Evolutionary conservation across 768 basidiomycete species (phyloP).

Genomic region (Agaricus sinodeliciosus): DNA sequence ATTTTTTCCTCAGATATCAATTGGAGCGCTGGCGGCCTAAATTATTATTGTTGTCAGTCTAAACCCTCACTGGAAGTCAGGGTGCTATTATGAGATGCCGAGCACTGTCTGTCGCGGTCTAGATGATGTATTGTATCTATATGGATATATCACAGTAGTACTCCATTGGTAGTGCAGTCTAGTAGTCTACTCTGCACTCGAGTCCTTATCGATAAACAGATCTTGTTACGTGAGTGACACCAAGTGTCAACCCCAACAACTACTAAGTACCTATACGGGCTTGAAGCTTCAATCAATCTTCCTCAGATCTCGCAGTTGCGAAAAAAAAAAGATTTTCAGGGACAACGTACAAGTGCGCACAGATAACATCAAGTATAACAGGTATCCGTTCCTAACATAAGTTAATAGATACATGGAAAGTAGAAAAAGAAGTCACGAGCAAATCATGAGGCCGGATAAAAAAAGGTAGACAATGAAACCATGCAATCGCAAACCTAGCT

Average conservation of each 20-base stretch:
- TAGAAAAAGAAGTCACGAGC: slow-evolving; percentile 14
- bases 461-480: slow-evolving; percentile 18
- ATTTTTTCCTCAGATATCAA: neutral
- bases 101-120: slow-evolving; percentile 1
- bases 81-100: neutral
- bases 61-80: neutral
- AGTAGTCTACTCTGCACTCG: neutral
- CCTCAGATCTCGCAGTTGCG: neutral
- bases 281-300: slow-evolving; percentile 1
- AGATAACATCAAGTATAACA: neutral
- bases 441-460: slow-evolving; percentile 19
- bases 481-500: slow-evolving; percentile 26
- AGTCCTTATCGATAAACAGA: neutral
- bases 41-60: slow-evolving; percentile 4
- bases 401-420: slow-evolving; percentile 4
- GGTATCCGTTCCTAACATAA: neutral
- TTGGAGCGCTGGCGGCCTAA: slow-evolving; percentile 3
- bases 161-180: neutral
- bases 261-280: neutral
- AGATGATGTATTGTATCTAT: neutral
- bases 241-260: neutral
- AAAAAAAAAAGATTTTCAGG: slow-evolving; percentile 3
- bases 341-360: neutral
- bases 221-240: slow-evolving; percentile 3
- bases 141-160: neutral